phyloP scores from a whole-genome alignment of 305 asterid genomes.

The Fraxinus greggii region DNA sequence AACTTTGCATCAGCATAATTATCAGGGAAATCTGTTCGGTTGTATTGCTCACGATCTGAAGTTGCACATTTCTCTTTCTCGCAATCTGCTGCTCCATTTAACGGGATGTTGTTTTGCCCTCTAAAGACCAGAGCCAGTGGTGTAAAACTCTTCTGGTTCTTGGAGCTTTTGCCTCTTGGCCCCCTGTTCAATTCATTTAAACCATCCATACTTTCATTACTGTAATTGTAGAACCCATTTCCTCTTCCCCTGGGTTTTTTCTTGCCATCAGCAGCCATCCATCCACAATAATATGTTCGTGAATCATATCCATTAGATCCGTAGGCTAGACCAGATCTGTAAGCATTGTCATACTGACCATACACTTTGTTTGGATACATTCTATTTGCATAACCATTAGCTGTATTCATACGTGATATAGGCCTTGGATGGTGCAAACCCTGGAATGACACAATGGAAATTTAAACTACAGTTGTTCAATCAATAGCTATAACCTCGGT shows the following conservation, averaged over 20 bases:
- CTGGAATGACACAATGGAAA: constrained; percentile 21
- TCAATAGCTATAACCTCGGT: background rate
- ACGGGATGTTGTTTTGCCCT: constrained; percentile 49
- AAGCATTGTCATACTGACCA: constrained; percentile 54
- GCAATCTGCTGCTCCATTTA: constrained; percentile 32
- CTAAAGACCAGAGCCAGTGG: constrained; percentile 51
- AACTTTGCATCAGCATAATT: constrained; percentile 62
- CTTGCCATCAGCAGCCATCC: constrained; percentile 59
- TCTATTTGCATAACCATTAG: constrained; percentile 52
- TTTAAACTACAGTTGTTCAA: background rate
- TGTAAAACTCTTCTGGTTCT: constrained; percentile 41
- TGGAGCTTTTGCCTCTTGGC: constrained; percentile 56
- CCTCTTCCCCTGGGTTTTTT: constrained; percentile 64
- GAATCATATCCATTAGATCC: constrained; percentile 50
- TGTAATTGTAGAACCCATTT: constrained; percentile 41
- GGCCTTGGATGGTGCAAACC: constrained; percentile 50
- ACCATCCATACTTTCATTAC: constrained; percentile 57
- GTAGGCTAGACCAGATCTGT: constrained; percentile 49
- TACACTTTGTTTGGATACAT: constrained; percentile 52
- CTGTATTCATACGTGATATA: constrained; percentile 39
- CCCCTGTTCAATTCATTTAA: constrained; percentile 70
- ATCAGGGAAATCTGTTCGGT: constrained; percentile 45
- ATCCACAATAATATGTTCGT: constrained; percentile 42
- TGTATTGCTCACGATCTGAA: constrained; percentile 58
- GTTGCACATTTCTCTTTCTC: constrained; percentile 35